A percentile compares a stretch with the other conserved stretches of the same genome.
Evolutionary conservation across 768 basidiomycete species (phyloP).

Genomic region (Pholiota conissans): DNA sequence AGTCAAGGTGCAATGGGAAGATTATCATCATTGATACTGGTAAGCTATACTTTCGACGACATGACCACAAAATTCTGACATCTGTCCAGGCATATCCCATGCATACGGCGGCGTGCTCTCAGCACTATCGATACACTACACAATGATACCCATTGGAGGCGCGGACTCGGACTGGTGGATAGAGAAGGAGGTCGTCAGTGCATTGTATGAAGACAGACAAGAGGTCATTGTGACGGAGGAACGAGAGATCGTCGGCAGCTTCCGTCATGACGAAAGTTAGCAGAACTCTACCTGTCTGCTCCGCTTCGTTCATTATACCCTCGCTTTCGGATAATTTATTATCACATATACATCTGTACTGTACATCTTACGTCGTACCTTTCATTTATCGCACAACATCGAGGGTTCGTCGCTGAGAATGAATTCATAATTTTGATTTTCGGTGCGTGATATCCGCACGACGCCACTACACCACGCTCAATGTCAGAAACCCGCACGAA

Average conservation of each 20-base stretch:
- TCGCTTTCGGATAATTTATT: neutral
- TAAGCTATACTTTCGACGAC: constrained; percentile 22
- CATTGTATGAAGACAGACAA: constrained; percentile 56
- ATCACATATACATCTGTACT: neutral
- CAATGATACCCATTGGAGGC: constrained; percentile 61
- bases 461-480: constrained; percentile 35
- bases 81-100: constrained; percentile 78
- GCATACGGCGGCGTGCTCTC: constrained; percentile 94
- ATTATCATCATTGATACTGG: constrained; percentile 97
- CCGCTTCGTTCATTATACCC: neutral
- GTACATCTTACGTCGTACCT: neutral
- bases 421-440: constrained; percentile 31
- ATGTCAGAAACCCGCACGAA: neutral
- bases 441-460: constrained; percentile 33
- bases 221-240: constrained; percentile 52
- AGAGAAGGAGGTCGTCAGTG: constrained; percentile 66
- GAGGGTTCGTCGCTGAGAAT: neutral
- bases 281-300: neutral
- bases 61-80: neutral
- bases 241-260: constrained; percentile 45
- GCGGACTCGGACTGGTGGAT: constrained; percentile 44
- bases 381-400: neutral
- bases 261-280: constrained; percentile 19
- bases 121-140: constrained; percentile 85
- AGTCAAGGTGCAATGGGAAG: constrained; percentile 86